Evolutionary conservation across 192 early-diverging fungal species (phyloP), one percentile per base, ranked within the genome.

Genomic region (Mortierella claussenii): DNA sequence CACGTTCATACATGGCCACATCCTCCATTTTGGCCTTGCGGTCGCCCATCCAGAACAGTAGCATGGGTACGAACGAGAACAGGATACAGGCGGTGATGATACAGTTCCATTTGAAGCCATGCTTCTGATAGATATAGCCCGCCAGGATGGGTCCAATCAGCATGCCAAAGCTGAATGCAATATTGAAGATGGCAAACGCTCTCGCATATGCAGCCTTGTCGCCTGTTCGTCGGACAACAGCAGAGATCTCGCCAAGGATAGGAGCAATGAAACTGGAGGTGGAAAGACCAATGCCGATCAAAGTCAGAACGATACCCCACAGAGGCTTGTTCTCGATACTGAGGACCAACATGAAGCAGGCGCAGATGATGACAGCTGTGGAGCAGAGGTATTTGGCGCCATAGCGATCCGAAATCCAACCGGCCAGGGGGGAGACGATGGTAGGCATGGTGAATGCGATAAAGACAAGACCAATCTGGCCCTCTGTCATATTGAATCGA

Each of bases 161-260:
- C 82, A 92, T 90, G n/a, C 92, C 91, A 49, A 88, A 76, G 31
- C 88, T 87, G 50, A 89, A 94, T 0, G 90, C 83, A 63, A 93
- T 89, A 68, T 92, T 94, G 69, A 88, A 92, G 42, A 94, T 75
- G 3, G 90, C 90, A 73, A 91, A 92, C 3, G 89, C 87, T 60
- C 79, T 78, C 21, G 80, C 86, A 50, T 80, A 87, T 8, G 83
- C 87, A 37, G 73, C 80, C 58, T 83, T 84, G 62, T 88, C 90
- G 60, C 83, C 85, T 15, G 73, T 67, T n/a, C 59, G 73, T 15
- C 73, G 73, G 17, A 76, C 73, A 24, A 76, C 73, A 1, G 73
- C 73, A 0, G 73, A 76, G 47, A 76, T 76, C 40, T 76, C 73
- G 4, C 73, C 73, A 32, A 76, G 47, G 24, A 76, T 50, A 1